Conservation (phyloP, 441 rosid genomes). For the Gossypium davidsonii region DNA sequence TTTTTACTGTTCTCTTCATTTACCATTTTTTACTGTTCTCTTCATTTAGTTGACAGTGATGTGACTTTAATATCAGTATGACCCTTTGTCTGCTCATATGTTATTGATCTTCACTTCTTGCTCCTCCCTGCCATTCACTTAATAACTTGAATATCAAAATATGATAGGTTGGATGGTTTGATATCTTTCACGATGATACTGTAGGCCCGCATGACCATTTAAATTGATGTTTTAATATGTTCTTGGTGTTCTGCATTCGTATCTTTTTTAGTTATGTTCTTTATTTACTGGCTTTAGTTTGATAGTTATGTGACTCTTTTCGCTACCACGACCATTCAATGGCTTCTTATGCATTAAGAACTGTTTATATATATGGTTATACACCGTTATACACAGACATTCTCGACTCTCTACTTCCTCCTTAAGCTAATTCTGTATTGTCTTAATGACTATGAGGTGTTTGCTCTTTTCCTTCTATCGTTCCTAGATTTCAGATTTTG, state of each 20-base stretch:
- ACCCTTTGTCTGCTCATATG: neutral
- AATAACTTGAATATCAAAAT: neutral
- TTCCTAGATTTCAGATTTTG: neutral
- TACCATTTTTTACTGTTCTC: neutral
- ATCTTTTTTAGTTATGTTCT: neutral
- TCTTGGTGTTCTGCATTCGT: neutral
- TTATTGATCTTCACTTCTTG: neutral
- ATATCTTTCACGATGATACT: neutral
- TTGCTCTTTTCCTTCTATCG: neutral
- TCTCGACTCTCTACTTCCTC: neutral
- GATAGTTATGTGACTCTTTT: neutral
- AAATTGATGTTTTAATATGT: neutral
- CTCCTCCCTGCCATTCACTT: neutral
- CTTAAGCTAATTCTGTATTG: neutral
- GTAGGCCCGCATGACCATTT: neutral
- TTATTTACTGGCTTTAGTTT: neutral
- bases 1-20: neutral
- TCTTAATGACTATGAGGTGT: neutral
- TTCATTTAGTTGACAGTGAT: neutral
- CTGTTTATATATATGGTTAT: neutral
- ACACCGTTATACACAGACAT: no score
- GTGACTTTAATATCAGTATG: neutral
- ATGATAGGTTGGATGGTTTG: neutral
- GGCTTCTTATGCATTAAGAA: neutral
- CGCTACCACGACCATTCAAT: neutral